These are phyloP conservation scores for Ganoderma boninense DNA, from an alignment of 1,284 basidiomycete genomes.

Conservation along the genomic window DNA sequence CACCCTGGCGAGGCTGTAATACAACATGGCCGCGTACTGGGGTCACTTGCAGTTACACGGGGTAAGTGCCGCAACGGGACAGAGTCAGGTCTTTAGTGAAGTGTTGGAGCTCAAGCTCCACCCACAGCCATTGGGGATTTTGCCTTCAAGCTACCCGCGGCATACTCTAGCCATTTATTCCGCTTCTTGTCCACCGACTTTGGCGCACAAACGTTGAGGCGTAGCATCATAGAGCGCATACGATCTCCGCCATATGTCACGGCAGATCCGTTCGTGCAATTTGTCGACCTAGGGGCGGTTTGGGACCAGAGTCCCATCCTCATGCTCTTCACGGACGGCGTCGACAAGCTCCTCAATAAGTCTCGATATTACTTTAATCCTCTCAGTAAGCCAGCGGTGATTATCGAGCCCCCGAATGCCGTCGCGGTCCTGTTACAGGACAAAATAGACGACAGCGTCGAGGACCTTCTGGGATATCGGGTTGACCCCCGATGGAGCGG, in stretches of 20 bases:
- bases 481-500: slow-evolving; percentile 22
- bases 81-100: background rate
- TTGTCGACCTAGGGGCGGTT: slow-evolving; percentile 15
- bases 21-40: slow-evolving; percentile 11
- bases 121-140: slow-evolving; percentile 21
- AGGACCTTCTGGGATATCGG: slow-evolving; percentile 13
- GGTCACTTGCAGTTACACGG: slow-evolving; percentile 12
- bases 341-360: slow-evolving; percentile 19
- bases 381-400: background rate
- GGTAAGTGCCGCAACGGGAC: background rate
- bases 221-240: slow-evolving; percentile 6
- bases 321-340: slow-evolving; percentile 24
- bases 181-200: slow-evolving; percentile 6
- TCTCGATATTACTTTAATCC: slow-evolving; percentile 13
- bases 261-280: slow-evolving; percentile 18
- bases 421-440: slow-evolving; percentile 19
- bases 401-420: slow-evolving; percentile 11
- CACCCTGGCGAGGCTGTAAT: slow-evolving; percentile 12
- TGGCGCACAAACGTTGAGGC: background rate
- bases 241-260: slow-evolving; percentile 21
- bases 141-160: slow-evolving; percentile 13
- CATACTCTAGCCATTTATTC: slow-evolving; percentile 19
- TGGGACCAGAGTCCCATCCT: slow-evolving; percentile 18
- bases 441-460: slow-evolving; percentile 17
- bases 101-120: too few species aligned